These are phyloP conservation scores for Pleurotus tuber-regium DNA, from an alignment of 768 basidiomycete genomes.

Conservation along the genomic window DNA sequence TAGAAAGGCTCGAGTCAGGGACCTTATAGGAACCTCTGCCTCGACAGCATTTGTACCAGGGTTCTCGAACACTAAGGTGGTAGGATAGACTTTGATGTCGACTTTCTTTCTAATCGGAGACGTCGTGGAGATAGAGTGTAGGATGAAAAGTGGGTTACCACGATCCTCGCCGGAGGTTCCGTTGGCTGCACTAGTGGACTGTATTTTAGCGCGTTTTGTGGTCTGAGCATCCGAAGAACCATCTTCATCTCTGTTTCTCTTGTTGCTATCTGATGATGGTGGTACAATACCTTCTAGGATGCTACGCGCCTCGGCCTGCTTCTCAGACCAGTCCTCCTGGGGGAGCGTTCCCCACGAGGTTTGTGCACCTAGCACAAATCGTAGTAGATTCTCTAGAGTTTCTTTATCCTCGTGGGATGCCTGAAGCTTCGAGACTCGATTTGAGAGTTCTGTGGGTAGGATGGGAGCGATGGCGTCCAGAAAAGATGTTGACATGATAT, in stretches of 20 bases:
- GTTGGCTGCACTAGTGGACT: constrained; percentile 19
- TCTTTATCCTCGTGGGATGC: constrained; percentile 30
- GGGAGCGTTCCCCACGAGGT: constrained; percentile 26
- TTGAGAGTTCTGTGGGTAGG: constrained; percentile 32
- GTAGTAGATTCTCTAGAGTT: constrained; percentile 39
- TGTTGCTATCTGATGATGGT: constrained; percentile 21
- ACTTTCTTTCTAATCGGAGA: constrained; percentile 78
- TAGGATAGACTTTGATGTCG: constrained; percentile 55
- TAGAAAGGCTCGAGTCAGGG: constrained; percentile 61
- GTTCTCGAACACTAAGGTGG: constrained; percentile 51
- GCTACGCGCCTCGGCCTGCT: constrained; percentile 29
- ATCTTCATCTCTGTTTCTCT: constrained; percentile 35
- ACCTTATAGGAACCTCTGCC: constrained; percentile 45
- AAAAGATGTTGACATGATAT: background rate
- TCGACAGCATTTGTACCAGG: constrained; percentile 48
- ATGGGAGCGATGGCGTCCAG: constrained; percentile 25
- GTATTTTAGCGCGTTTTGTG: constrained; percentile 32
- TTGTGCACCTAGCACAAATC: constrained; percentile 40
- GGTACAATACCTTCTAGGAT: constrained; percentile 28
- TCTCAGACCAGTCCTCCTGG: constrained; percentile 35
- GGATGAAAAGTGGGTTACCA: constrained; percentile 50
- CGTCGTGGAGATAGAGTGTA: constrained; percentile 65
- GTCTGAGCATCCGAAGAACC: constrained; percentile 17
- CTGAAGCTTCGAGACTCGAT: constrained; percentile 29
- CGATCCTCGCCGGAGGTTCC: constrained; percentile 10